Evolutionary conservation across 176 grass and related monocot species (phyloP).

Genomic region (Zea luxurians): DNA sequence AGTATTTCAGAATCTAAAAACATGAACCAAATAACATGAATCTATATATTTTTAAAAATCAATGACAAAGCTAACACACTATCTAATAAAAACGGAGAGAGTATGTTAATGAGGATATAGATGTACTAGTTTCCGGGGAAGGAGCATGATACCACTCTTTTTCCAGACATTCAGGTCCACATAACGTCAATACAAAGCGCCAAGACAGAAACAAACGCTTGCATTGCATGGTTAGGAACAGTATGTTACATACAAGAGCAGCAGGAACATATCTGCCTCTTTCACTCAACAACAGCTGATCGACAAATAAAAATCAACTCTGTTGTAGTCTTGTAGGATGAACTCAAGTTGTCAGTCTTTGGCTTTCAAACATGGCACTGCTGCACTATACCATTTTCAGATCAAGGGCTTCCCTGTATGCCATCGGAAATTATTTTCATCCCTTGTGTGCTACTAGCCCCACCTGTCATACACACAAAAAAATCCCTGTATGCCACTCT

Average conservation of each 20-base stretch:
- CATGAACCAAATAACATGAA: no score
- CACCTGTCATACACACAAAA: no score
- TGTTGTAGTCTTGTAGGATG: constrained; percentile 41
- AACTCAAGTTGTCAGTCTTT: constrained; percentile 13
- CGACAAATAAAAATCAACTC: constrained; percentile 53
- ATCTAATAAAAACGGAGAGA: no score
- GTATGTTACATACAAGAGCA: constrained; percentile 28
- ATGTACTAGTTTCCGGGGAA: neutral
- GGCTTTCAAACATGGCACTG: neutral
- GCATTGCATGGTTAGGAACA: constrained; percentile 24
- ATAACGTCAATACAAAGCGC: neutral
- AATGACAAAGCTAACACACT: no score
- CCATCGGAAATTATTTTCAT: no score
- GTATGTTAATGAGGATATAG: neutral
- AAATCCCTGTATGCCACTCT: no score
- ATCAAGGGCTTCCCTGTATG: neutral
- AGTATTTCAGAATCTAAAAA: no score
- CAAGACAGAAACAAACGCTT: neutral
- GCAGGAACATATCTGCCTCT: constrained; percentile 17
- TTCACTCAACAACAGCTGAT: constrained; percentile 43
- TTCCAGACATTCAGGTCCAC: neutral
- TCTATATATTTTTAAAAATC: no score
- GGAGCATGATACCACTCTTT: neutral
- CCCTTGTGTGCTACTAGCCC: no score
- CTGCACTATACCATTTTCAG: constrained; percentile 1